phyloP scores from a whole-genome alignment of 257 asterid genomes.

The Penstemon barbatus region DNA sequence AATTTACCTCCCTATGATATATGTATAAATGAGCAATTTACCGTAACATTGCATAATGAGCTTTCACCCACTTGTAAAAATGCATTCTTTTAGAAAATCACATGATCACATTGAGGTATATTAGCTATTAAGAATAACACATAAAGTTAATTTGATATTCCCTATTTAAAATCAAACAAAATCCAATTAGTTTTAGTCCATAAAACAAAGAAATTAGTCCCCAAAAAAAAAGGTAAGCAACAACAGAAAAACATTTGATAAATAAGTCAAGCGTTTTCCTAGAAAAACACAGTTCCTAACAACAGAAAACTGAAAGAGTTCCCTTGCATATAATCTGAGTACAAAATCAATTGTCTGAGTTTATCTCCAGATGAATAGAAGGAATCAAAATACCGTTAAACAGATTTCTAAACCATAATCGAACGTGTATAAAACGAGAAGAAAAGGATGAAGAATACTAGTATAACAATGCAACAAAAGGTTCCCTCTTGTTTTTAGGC shows the following conservation, averaged over 20 bases:
- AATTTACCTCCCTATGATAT: no score
- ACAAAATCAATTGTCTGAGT: neutral
- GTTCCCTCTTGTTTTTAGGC: conserved; percentile 19
- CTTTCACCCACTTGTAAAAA: no score
- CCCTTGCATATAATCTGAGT: neutral
- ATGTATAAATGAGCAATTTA: no score
- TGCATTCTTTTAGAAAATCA: no score
- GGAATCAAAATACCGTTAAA: neutral
- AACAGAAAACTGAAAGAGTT: neutral
- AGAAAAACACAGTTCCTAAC: neutral
- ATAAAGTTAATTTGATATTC: no score
- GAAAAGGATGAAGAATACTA: neutral
- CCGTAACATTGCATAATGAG: no score
- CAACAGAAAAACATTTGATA: neutral
- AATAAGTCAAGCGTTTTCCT: neutral
- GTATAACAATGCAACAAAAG: conserved; percentile 7
- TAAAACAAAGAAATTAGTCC: no score
- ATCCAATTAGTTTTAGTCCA: no score
- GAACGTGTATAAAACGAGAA: conserved; percentile 7
- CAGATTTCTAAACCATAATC: neutral
- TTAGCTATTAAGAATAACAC: no score
- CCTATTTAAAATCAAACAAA: no score
- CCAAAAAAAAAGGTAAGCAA: neutral
- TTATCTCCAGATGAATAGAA: conserved; percentile 6
- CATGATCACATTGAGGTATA: no score